Evolutionary conservation across 345 rosid genomes (phyloP), one percentile per base, ranked within the genome.

Genomic region (Diplotaxis tenuifolia): DNA sequence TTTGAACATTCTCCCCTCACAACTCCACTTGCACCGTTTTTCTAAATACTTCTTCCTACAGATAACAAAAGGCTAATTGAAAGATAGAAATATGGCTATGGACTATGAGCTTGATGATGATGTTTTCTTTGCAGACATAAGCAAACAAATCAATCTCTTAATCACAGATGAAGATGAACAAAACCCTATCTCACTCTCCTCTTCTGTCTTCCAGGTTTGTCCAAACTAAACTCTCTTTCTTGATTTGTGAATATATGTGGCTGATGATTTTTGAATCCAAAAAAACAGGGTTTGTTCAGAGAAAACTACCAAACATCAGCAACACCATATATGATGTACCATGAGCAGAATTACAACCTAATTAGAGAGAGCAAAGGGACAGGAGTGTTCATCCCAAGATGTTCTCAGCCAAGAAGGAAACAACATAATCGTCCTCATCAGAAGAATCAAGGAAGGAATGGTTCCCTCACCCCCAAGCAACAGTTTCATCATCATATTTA

Each of bases 21-120:
- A 72, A 61, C 70, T 71, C 65, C 65, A 72, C 77, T 71, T 65
- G 31, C 38, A 21, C 21, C 54, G 31, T 25, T 12, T 12, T 53
- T 63, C 54, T 62, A 21, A 45, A 64, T 18, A 62, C 57, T 28
- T 60, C 56, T 50, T 40, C 54, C 36, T 20, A 68, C n/a, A n/a
- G 0, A 52, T 34, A 40, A 38, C 20, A 68, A 52, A 68, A 53
- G 63, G 45, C 64, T 68, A 32, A 12, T 47, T 55, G 60, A 58
- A 45, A 28, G n/a, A 21, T 36, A 59, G 9, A 52, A 4, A 19
- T 15, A 75, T 47, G 74, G 65, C 75, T 62, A 57, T 85, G 88
- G 98, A 89, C 61, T 64, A 87, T 85, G 98, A 91, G 71, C 67
- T 88, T 34, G 98, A 94, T 81, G 99, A 95, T 86, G 99, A 91